Base-by-base conservation (phyloP, 108 stramenopile species). In the Pseudonitzschia multiseries region DNA sequence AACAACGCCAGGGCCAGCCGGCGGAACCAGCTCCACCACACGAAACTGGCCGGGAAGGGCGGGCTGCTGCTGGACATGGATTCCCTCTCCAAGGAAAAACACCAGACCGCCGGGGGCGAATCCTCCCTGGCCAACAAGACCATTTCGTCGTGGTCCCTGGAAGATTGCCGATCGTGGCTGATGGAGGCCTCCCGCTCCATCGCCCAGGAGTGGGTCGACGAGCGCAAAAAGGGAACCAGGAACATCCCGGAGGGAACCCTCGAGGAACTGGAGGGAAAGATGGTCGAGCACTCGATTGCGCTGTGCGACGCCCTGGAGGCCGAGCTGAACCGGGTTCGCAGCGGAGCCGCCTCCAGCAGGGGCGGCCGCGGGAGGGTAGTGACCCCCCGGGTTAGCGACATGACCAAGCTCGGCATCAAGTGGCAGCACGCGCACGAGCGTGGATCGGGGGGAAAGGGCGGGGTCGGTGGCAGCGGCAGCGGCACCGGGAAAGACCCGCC, bases 391-490 rank as follows among this genome's bases (percentile, higher is more conserved):
- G 89, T 88, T 8, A 78, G 70, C 8, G 90, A 92, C 66, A 93
- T 96, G 92, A 82, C 80, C 21, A 82, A 79, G 24, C 80, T 92
- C 6, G 87, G 95, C 17, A 96, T 96, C 57, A 87, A 84, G 77
- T 96, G 95, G 95, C 95, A 96, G 71, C 87, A 93, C 60, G 67
- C 81, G 1, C 86, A 93, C 62, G 95, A 96, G 74, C 87, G 95
- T 12, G 92, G 95, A 12, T 90, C 92, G 9, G 92, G 92, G 57
- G 95, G 95, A 29, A 89, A 84, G 52, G 92, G 92, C 32, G 92
- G 94, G 2, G 89, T 95, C 12, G 94, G 91, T 13, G 87, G 87
- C 51, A 86, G 84, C 53, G 87, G 87, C 12, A 91, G 91, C 9
- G 87, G 87, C 51, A 86, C 83, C 53, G 87, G 87, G 10, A 53